Conservation (phyloP, 208 protist species). For the Kentomonas sorsogonicus region DNA sequence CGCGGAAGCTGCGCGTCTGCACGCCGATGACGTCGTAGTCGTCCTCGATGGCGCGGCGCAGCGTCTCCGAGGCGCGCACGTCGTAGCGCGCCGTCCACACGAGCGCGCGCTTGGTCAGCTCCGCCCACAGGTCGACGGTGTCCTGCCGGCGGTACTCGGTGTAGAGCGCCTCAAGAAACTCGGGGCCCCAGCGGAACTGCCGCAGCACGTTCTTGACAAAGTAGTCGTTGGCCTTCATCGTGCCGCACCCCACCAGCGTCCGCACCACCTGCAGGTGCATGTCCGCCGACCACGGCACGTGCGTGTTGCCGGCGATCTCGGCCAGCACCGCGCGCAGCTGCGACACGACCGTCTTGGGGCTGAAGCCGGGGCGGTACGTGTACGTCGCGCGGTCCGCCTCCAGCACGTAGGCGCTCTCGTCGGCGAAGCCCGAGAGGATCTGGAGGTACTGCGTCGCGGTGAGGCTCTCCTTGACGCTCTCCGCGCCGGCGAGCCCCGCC, state of each 20-base stretch:
- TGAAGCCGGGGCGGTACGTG: conserved; percentile 48
- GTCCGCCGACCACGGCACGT: conserved; percentile 79
- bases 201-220: conserved; percentile 89
- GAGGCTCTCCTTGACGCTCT: conserved; percentile 44
- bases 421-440: conserved; percentile 64
- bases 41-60: conserved; percentile 83
- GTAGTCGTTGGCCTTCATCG: conserved; percentile 87
- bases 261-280: conserved; percentile 83
- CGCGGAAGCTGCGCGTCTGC: conserved; percentile 84
- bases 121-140: conserved; percentile 73
- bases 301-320: conserved; percentile 67
- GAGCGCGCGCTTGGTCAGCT: conserved; percentile 87
- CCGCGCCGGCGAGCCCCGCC: conserved; percentile 9
- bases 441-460: conserved; percentile 72
- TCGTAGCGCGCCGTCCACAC: conserved; percentile 88
- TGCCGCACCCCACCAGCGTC: conserved; percentile 75
- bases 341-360: conserved; percentile 41
- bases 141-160: conserved; percentile 84
- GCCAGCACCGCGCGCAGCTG: conserved; percentile 34
- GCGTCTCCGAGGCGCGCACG: conserved; percentile 64
- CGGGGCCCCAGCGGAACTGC: conserved; percentile 70
- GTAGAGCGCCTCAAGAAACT: conserved; percentile 83
- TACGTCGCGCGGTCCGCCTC: conserved; percentile 25
- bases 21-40: conserved; percentile 86
- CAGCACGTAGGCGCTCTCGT: conserved; percentile 64